phyloP scores from a whole-genome alignment of 2,329 filamentous ascomycete species.

The Stachybotrys chlorohalonatus region DNA sequence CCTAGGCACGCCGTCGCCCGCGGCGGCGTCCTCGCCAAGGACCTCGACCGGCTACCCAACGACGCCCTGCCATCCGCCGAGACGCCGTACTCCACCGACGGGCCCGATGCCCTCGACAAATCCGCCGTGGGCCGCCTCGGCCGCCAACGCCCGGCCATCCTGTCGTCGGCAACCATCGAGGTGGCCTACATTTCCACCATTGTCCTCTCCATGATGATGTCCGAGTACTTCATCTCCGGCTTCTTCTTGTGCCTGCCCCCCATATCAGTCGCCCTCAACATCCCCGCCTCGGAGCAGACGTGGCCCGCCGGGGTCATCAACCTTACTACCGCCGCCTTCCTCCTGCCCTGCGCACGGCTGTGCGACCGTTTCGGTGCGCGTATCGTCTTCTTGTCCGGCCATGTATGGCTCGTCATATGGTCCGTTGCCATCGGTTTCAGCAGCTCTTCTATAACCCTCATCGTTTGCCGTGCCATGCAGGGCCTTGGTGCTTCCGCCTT shows the following conservation, averaged over 20 bases:
- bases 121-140: slow-evolving; percentile 50
- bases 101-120: slow-evolving; percentile 8
- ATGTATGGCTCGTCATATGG: slow-evolving; percentile 58
- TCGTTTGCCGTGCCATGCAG: slow-evolving; percentile 63
- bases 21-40: not conserved
- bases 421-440: slow-evolving; percentile 62
- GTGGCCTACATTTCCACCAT: slow-evolving; percentile 53
- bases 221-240: slow-evolving; percentile 69
- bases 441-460: slow-evolving; percentile 56
- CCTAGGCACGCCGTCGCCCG: not conserved
- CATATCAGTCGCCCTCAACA: slow-evolving; percentile 50
- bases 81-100: not conserved
- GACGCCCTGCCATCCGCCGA: not conserved
- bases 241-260: slow-evolving; percentile 67
- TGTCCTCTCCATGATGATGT: slow-evolving; percentile 53
- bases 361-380: slow-evolving; percentile 55
- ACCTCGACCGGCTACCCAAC: not conserved
- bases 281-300: slow-evolving; percentile 46
- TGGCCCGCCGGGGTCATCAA: slow-evolving; percentile 60
- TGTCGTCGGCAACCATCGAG: slow-evolving; percentile 45
- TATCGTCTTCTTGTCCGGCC: slow-evolving; percentile 50
- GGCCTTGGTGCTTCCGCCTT: slow-evolving; percentile 66
- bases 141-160: slow-evolving; percentile 48
- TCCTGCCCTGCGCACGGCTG: slow-evolving; percentile 54
- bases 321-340: slow-evolving; percentile 42